These are phyloP conservation scores for Neurospora pannonica DNA, from an alignment of 495 filamentous ascomycete species.

Conservation along the genomic window DNA sequence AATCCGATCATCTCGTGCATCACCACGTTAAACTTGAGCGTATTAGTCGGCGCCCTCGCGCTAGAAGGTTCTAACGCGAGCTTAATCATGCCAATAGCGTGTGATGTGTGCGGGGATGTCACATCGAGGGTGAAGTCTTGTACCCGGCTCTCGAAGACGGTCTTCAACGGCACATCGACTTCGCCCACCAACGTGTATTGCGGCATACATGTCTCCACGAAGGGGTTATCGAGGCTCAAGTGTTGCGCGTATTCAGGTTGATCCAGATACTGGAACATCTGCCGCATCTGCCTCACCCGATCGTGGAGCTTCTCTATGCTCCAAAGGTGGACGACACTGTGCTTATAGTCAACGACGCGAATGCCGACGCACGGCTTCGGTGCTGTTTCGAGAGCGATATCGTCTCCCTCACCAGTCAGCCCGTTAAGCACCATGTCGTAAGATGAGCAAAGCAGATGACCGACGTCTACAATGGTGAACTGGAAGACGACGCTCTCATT, in stretches of 20 bases:
- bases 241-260: conserved; percentile 88
- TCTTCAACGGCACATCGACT: conserved; percentile 83
- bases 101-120: conserved; percentile 82
- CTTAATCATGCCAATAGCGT: conserved; percentile 79
- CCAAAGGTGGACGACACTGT: conserved; percentile 84
- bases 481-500: conserved; percentile 93
- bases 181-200: conserved; percentile 91
- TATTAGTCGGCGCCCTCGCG: conserved; percentile 83
- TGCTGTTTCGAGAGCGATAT: conserved; percentile 68
- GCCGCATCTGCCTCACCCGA: conserved; percentile 81
- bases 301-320: conserved; percentile 85
- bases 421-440: conserved; percentile 95
- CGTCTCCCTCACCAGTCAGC: conserved; percentile 78
- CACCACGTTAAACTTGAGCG: conserved; percentile 95
- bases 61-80: conserved; percentile 89
- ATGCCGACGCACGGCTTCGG: conserved; percentile 87
- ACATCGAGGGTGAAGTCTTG: conserved; percentile 91
- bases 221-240: conserved; percentile 71
- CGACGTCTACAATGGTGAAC: conserved; percentile 82
- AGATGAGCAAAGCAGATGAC: conserved; percentile 80
- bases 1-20: conserved; percentile 98
- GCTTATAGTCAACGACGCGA: conserved; percentile 84
- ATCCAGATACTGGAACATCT: conserved; percentile 92
- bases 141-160: conserved; percentile 89
- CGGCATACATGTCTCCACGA: conserved; percentile 79